Percentiles rank a stretch among this genome's conserved stretches.
Evolutionary conservation across 306 rosid genomes (phyloP).

Genomic region (Ochetophila trinervis): DNA sequence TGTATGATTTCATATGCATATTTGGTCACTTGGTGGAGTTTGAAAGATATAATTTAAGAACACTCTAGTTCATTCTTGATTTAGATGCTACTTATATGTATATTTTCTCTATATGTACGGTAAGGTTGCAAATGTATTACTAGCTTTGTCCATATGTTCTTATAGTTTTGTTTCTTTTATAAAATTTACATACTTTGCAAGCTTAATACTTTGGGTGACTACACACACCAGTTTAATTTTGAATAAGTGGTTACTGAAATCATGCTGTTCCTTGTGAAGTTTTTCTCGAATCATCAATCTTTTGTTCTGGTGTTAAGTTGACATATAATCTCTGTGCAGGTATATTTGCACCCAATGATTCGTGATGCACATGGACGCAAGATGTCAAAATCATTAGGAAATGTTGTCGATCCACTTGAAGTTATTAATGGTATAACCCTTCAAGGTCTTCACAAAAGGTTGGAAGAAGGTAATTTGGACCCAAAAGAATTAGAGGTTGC

Average conservation of each 20-base stretch:
- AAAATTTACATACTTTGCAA: too few species aligned
- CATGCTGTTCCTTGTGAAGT: too few species aligned
- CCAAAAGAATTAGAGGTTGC: constrained; percentile 71
- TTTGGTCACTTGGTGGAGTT: neutral
- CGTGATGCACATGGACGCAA: constrained; percentile 99
- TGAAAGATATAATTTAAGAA: neutral
- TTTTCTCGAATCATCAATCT: neutral
- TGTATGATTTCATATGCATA: too few species aligned
- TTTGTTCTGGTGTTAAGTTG: neutral
- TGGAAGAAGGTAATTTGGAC: constrained; percentile 85
- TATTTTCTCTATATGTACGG: too few species aligned
- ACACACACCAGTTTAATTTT: too few species aligned
- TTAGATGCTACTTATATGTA: too few species aligned
- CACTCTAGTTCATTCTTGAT: too few species aligned
- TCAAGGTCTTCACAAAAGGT: constrained; percentile 80
- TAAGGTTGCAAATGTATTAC: too few species aligned
- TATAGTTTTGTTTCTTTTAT: too few species aligned
- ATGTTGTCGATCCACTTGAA: constrained; percentile 94
- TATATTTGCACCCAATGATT: constrained; percentile 95
- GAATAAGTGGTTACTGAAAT: too few species aligned
- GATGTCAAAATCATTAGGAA: constrained; percentile 97
- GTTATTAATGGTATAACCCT: constrained; percentile 78
- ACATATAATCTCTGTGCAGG: constrained; percentile 41
- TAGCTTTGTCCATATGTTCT: too few species aligned
- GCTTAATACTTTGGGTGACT: too few species aligned